Evolutionary conservation across 495 filamentous ascomycete species (phyloP), one percentile per base, ranked within the genome.

Genomic region (Penicillium chermesinum): DNA sequence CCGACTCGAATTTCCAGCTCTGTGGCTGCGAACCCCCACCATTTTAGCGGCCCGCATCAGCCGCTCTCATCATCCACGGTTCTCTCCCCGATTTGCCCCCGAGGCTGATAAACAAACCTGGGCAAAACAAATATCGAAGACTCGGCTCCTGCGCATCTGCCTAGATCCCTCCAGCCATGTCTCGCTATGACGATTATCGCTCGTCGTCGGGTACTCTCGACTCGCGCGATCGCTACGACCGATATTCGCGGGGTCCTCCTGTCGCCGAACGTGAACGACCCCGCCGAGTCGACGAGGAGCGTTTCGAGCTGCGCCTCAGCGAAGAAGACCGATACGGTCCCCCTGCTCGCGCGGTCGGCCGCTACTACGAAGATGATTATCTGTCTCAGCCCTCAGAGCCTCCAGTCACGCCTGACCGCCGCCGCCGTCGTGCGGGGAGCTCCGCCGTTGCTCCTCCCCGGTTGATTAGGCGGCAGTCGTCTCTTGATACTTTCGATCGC

Each of bases 401-500:
- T 8, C 57, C 72, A 38, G 60, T 72, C 32, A 49, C 65, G 59
- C 59, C 61, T 63, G 55, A 70, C 49, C 66, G 66, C 36, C 68
- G 64, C 38, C 70, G 62, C 35, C 71, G 63, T 37, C 66, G 62
- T 34, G 62, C 59, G 34, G 63, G 64, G 13, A 69, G 67, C 38
- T 69, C 72, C 20, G 69, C 76, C 18, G 55, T 63, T 41, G 65
- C 65, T 27, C 70, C 74, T 25, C 84, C 84, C n/a, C 75, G 71
- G 13, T 68, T 84, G 25, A 53, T 84, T 48, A 75, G 84, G 46
- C 73, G 84, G 9, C 83, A 85, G 55, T 85, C 81, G 14, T 85
- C 81, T 41, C 67, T 86, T 21, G 84, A 87, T 62, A 86, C 84
- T 0, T 88, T 85, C 55, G 85, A 88, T 66, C 79, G 85, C 21